Conservation (phyloP, 2,329 filamentous ascomycete genomes). For the Lithohypha guttulata region DNA sequence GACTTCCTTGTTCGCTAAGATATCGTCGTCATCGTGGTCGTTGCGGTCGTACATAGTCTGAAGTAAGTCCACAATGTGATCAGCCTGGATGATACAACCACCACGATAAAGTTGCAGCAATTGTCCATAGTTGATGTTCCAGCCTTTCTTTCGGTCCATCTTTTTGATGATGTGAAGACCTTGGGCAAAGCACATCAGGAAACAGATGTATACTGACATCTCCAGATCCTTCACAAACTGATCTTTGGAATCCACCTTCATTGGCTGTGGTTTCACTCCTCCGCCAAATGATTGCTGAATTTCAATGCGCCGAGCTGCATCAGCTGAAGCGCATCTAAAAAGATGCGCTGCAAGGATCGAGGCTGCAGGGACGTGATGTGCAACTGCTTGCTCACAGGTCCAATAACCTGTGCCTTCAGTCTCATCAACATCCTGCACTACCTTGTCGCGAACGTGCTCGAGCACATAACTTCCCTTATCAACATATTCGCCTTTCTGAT, state of each 20-base stretch:
- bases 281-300: conserved; percentile 25
- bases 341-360: conserved; percentile 53
- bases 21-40: conserved; percentile 34
- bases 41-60: conserved; percentile 11
- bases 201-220: conserved; percentile 50
- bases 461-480: conserved; percentile 49
- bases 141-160: conserved; percentile 48
- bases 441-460: conserved; percentile 53
- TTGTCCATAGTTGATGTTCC: conserved; percentile 37
- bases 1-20: conserved; percentile 37
- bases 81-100: conserved; percentile 61
- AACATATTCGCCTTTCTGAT: no score
- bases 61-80: conserved; percentile 53
- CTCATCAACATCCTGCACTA: conserved; percentile 57
- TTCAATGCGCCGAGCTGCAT: conserved; percentile 44
- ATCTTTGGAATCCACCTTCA: conserved; percentile 22
- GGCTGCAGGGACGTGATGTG: conserved; percentile 52
- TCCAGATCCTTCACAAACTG: conserved; percentile 48
- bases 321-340: conserved; percentile 53
- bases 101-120: conserved; percentile 52
- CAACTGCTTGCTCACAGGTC: conserved; percentile 52
- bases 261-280: neutral
- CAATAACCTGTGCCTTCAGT: conserved; percentile 59
- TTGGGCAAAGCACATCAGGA: conserved; percentile 53
- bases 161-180: conserved; percentile 54